Evolutionary conservation across 208 protist species (phyloP), one percentile per base, ranked within the genome.

Genomic region (Leptomonas pyrrhocoris): DNA sequence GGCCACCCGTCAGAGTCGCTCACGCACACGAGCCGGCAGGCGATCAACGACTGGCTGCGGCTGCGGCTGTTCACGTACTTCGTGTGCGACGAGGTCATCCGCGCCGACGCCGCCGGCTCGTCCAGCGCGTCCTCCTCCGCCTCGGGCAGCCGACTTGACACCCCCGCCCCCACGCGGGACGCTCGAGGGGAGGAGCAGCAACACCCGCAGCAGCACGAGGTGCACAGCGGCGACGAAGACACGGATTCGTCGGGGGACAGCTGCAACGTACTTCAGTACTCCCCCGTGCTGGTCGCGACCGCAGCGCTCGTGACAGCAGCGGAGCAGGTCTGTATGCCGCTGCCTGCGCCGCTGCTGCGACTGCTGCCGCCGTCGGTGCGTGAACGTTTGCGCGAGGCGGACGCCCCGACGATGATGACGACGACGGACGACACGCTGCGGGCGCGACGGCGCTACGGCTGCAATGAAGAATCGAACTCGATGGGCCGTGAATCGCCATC

Each of bases 261-360:
- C 18, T 12, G 13, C 61, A 75, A 54, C 40, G 50, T 79, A 18
- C 73, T 80, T 48, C 64, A 69, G 15, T 46, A 79, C 49, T 54
- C 73, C 1, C 83, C 74, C 1, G 58, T 77, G 16, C 50, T 81
- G 19, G 59, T 89, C 21, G 84, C 67, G 19, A 45, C 80, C 16
- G 84, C 82, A 19, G 74, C 88, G 53, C 46, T 90, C 13, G 77
- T 77, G 16, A 70, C 75, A 2, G 79, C 81, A 6, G 84, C 87
- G 28, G 79, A 88, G 71, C 59, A 77, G 51, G 43, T 80, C 8
- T 16, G 58, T 27, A 66, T 83, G 61, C 50, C 72, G 2, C 80
- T 91, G 16, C 86, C 86, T 18, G 51, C 49, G 2, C 79, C 81
- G 9, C 45, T 91, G 23, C 34, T 76, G 25, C 63, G 69, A 2